Evolutionary conservation across 768 basidiomycete genomes (phyloP).

Genomic region (Leccinum arenicola): DNA sequence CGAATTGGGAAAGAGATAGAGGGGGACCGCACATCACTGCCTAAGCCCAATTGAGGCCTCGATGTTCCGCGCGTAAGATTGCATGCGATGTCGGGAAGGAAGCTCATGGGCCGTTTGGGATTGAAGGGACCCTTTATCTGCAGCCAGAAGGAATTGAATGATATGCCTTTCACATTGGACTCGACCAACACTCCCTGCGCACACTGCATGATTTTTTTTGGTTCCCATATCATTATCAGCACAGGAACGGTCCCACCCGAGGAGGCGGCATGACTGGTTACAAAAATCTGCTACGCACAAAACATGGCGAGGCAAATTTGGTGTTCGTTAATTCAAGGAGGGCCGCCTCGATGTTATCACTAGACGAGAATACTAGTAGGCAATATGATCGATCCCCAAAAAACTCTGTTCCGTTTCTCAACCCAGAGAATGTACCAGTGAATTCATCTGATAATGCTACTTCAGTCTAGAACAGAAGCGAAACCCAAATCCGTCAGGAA

Average conservation of each 20-base stretch:
- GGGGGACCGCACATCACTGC: neutral
- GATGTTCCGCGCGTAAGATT: neutral
- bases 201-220: neutral
- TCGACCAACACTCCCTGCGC: neutral
- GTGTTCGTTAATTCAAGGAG: no score
- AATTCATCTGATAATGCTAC: slow-evolving; percentile 1
- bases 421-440: neutral
- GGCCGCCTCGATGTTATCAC: no score
- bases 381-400: neutral
- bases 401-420: neutral
- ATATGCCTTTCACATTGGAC: neutral
- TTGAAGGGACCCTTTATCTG: neutral
- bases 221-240: neutral
- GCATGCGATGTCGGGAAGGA: neutral
- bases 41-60: neutral
- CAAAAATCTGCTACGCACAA: neutral
- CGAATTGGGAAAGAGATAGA: neutral
- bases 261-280: neutral
- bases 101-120: neutral
- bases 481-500: neutral
- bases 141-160: neutral
- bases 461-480: neutral
- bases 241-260: neutral
- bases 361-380: neutral
- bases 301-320: neutral